These are phyloP conservation scores for Geoglossum glabrum DNA, from an alignment of 495 filamentous ascomycete genomes.

Conservation along the genomic window DNA sequence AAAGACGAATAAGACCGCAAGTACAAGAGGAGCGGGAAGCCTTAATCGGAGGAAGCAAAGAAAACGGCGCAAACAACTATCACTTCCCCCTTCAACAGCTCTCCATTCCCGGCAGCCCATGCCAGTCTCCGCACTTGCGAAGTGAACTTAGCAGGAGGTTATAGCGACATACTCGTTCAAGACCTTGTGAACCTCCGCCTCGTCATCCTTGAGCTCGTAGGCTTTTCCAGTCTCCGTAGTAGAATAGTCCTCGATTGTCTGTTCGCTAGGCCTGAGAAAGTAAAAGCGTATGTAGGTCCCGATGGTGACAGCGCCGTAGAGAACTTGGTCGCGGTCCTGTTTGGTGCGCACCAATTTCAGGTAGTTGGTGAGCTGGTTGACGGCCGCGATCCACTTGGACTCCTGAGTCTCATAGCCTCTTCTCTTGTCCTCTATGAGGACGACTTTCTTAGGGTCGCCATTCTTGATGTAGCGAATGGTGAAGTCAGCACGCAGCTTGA, in stretches of 20 bases:
- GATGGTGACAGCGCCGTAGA: background rate
- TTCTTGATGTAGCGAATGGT: background rate
- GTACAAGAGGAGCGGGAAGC: too few relatives aligned
- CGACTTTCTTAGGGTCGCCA: background rate
- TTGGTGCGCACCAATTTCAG: background rate
- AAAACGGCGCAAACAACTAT: too few relatives aligned
- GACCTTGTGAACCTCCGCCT: background rate
- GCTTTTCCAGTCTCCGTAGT: background rate
- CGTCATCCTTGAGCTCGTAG: background rate
- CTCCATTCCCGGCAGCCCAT: too few relatives aligned
- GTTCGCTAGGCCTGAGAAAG: background rate
- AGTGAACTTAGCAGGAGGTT: background rate
- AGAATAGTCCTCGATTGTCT: background rate
- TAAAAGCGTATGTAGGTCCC: background rate
- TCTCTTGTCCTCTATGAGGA: conserved; percentile 7
- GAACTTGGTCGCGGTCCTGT: background rate
- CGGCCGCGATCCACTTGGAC: background rate
- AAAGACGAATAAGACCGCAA: too few relatives aligned
- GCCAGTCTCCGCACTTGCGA: too few relatives aligned
- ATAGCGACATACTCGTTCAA: background rate
- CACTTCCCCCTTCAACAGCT: too few relatives aligned
- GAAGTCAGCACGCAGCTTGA: background rate
- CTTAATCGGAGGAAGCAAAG: too few relatives aligned
- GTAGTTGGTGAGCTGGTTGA: background rate
- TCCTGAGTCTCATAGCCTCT: background rate